Conservation (phyloP, 2,329 filamentous ascomycete genomes). For the Pseudogymnoascus sp. region DNA sequence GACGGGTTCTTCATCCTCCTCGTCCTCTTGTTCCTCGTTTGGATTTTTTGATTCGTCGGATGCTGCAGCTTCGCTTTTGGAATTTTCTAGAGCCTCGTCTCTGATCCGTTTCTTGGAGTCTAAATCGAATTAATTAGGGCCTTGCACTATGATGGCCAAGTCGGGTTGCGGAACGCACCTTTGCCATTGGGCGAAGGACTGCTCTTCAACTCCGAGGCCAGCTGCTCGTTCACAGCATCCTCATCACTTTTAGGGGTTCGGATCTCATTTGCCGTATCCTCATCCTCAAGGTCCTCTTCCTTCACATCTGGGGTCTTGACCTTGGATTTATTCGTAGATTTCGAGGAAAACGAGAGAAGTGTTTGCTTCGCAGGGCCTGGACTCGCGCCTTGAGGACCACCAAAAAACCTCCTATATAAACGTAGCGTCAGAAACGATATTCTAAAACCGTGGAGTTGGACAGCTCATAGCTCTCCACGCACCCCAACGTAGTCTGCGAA, state of each 20-base stretch:
- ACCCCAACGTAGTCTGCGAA: conserved; percentile 67
- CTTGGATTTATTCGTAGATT: conserved; percentile 28
- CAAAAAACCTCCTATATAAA: conserved; percentile 71
- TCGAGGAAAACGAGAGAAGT: conserved; percentile 66
- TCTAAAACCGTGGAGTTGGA: conserved; percentile 13
- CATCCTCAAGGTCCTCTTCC: conserved; percentile 23
- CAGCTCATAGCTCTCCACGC: conserved; percentile 28
- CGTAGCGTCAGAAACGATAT: not conserved
- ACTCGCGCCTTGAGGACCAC: conserved; percentile 51
- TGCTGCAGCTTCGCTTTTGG: conserved; percentile 17
- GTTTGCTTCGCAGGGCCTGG: conserved; percentile 62
- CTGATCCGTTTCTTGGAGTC: conserved; percentile 1
- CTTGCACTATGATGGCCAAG: not conserved
- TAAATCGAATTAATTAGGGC: not conserved
- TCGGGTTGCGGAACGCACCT: not conserved
- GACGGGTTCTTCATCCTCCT: conserved; percentile 50
- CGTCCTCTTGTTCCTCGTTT: conserved; percentile 30
- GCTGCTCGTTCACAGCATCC: conserved; percentile 32
- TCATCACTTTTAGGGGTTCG: conserved; percentile 25
- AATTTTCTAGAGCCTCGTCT: conserved; percentile 23
- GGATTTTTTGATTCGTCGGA: conserved; percentile 24
- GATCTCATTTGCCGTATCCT: conserved; percentile 16
- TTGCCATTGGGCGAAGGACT: conserved; percentile 28
- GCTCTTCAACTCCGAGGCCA: conserved; percentile 32
- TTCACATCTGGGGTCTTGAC: conserved; percentile 23